Evolutionary conservation across 139 green algal genomes (phyloP).

Genomic region (Chlamydomonas sp.): DNA sequence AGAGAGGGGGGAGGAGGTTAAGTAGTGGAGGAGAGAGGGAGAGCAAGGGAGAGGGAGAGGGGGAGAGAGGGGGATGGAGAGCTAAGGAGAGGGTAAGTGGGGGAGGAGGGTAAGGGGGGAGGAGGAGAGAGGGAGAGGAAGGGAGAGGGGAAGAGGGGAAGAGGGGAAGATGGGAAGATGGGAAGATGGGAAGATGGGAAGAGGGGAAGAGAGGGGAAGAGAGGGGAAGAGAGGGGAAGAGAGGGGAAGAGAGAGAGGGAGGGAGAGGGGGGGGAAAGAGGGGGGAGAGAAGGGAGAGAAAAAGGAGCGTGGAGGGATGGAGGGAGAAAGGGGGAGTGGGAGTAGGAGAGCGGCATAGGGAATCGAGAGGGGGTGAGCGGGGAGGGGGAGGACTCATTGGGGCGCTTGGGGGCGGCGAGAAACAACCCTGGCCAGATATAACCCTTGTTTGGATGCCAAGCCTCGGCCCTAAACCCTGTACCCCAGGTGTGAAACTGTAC

Average conservation of each 20-base stretch:
- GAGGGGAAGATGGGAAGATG: not conserved
- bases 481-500: not conserved
- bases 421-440: not conserved
- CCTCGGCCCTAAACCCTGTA: not conserved
- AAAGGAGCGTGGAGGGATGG: not conserved
- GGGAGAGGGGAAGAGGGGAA: not conserved
- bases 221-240: no score
- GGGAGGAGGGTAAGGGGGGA: not conserved
- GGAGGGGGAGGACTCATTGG: not conserved
- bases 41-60: not conserved
- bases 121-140: not conserved
- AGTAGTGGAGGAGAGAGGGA: not conserved
- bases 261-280: not conserved
- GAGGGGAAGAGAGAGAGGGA: not conserved
- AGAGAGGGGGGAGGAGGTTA: no score
- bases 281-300: not conserved
- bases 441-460: not conserved
- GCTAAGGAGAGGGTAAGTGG: not conserved
- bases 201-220: not conserved
- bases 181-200: not conserved
- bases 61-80: not conserved
- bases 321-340: constrained; percentile 7
- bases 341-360: not conserved
- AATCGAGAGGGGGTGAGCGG: not conserved
- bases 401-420: not conserved